These are phyloP conservation scores for Syncephalastrum contaminatum DNA, from an alignment of 371 early-diverging fungal genomes.

Conservation along the genomic window DNA sequence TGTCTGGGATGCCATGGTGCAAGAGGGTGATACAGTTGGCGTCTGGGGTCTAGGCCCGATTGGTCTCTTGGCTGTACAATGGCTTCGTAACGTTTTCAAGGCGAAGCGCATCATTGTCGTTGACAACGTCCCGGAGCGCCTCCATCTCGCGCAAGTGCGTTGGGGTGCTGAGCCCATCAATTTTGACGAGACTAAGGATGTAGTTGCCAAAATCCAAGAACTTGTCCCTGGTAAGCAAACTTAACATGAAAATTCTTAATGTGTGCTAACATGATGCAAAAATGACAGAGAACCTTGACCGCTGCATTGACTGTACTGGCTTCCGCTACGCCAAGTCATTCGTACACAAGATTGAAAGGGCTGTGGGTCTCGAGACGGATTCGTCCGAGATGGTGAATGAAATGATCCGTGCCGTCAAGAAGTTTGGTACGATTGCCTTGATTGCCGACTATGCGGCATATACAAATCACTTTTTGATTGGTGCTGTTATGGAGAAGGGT, in stretches of 20 bases:
- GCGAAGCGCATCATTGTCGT: slow-evolving; percentile 55
- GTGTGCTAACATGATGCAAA: background rate
- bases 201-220: slow-evolving; percentile 35
- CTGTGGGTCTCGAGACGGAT: slow-evolving; percentile 59
- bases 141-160: slow-evolving; percentile 37
- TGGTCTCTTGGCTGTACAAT: slow-evolving; percentile 52
- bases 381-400: slow-evolving; percentile 59
- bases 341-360: slow-evolving; percentile 49
- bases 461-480: slow-evolving; percentile 57
- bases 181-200: slow-evolving; percentile 39
- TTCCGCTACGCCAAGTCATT: slow-evolving; percentile 54
- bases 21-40: slow-evolving; percentile 49
- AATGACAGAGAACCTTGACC: slow-evolving; percentile 27
- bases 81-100: slow-evolving; percentile 45
- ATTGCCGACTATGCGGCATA: slow-evolving; percentile 55
- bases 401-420: slow-evolving; percentile 40
- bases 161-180: slow-evolving; percentile 52
- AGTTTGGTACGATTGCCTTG: slow-evolving; percentile 49
- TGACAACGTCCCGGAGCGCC: slow-evolving; percentile 52
- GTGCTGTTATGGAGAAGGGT: slow-evolving; percentile 64
- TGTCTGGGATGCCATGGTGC: slow-evolving; percentile 36
- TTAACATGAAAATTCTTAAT: background rate
- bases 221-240: slow-evolving; percentile 25
- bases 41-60: slow-evolving; percentile 67
- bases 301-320: slow-evolving; percentile 56